Conservation (phyloP, 768 basidiomycete genomes). For the Boletus tylopilopsis region DNA sequence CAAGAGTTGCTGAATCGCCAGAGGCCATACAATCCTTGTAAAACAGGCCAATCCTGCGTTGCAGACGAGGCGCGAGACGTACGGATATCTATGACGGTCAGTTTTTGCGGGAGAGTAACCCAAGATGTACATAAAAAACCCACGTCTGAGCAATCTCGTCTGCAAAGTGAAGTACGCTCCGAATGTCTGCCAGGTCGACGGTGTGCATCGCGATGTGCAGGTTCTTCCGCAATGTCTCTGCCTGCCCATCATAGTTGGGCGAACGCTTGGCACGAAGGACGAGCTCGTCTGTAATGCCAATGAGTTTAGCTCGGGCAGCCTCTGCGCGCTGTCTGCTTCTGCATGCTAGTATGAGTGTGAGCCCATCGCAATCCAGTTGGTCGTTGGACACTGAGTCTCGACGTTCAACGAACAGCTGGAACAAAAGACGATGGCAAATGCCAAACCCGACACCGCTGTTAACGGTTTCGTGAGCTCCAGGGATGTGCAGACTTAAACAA, state of each 20-base stretch:
- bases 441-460: conserved; percentile 79
- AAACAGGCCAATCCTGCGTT: conserved; percentile 76
- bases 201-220: conserved; percentile 56
- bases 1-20: conserved; percentile 45
- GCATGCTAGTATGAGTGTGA: conserved; percentile 81
- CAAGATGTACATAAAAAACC: conserved; percentile 15
- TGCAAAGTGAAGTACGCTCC: conserved; percentile 60
- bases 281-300: conserved; percentile 50
- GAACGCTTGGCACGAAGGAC: conserved; percentile 36
- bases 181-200: conserved; percentile 62
- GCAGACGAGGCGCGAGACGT: conserved; percentile 75
- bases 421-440: conserved; percentile 73
- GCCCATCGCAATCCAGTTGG: conserved; percentile 41
- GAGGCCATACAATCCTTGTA: conserved; percentile 47
- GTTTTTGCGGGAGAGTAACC: not conserved
- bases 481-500: not conserved
- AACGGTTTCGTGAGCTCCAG: conserved; percentile 30
- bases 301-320: conserved; percentile 53
- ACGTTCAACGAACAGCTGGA: conserved; percentile 52
- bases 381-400: conserved; percentile 30
- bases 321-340: conserved; percentile 62
- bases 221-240: conserved; percentile 54
- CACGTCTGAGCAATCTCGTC: conserved; percentile 53
- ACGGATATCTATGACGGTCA: conserved; percentile 54
- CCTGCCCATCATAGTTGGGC: conserved; percentile 47